These are phyloP conservation scores for Colletotrichum shisoi DNA, from an alignment of 2,329 filamentous ascomycete species.

Conservation along the genomic window DNA sequence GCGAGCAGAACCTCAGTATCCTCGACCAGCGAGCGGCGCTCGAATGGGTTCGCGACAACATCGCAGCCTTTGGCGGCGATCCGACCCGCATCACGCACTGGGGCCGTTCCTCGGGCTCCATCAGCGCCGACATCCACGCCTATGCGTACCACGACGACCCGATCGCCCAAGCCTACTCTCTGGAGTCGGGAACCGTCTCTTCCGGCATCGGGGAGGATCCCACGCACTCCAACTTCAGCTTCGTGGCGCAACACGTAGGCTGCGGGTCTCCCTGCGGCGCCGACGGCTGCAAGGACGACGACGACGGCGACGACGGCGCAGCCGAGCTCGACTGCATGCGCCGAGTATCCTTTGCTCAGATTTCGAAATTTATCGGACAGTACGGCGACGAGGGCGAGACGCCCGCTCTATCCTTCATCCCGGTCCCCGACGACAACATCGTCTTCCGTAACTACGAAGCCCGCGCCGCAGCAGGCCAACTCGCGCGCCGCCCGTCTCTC, in stretches of 20 bases:
- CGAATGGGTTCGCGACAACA: constrained; percentile 40
- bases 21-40: constrained; percentile 38
- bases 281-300: constrained; percentile 14
- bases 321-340: constrained; percentile 51
- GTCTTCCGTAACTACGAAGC: constrained; percentile 47
- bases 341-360: constrained; percentile 45
- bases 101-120: constrained; percentile 57
- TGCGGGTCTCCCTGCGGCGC: constrained; percentile 44
- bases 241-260: constrained; percentile 47
- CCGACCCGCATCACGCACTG: constrained; percentile 52
- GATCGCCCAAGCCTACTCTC: constrained; percentile 53
- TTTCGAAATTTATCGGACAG: constrained; percentile 47
- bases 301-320: constrained; percentile 21
- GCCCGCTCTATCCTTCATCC: constrained; percentile 43
- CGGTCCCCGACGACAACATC: constrained; percentile 44
- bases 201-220: constrained; percentile 44
- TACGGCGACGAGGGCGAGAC: constrained; percentile 42
- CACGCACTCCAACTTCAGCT: constrained; percentile 48
- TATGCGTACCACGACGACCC: constrained; percentile 58
- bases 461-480: constrained; percentile 41
- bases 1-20: constrained; percentile 39
- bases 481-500: constrained; percentile 45
- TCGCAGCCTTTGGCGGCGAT: constrained; percentile 38
- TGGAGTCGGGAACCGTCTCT: constrained; percentile 53
- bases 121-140: constrained; percentile 52